These are phyloP conservation scores for Rauvolfia tetraphylla DNA, from an alignment of 257 asterid genomes.

Conservation along the genomic window DNA sequence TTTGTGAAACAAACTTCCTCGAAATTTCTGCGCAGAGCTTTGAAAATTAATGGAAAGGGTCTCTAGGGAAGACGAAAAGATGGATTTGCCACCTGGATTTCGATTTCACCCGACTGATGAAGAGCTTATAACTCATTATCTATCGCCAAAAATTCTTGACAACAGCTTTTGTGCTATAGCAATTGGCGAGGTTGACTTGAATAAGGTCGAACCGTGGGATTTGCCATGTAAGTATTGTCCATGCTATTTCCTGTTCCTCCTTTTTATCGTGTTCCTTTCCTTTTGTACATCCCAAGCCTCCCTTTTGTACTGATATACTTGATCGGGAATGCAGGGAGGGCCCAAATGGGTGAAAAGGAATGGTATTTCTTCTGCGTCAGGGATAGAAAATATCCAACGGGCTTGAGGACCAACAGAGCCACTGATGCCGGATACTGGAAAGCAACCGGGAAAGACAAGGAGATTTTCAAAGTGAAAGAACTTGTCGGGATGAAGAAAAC, in stretches of 20 bases:
- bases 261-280: not conserved
- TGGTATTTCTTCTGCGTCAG: slow-evolving; percentile 82
- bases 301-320: not conserved
- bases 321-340: slow-evolving; percentile 49
- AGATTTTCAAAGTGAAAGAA: slow-evolving; percentile 50
- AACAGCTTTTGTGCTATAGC: slow-evolving; percentile 39
- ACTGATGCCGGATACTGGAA: slow-evolving; percentile 87
- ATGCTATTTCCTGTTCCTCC: not conserved
- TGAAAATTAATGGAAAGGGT: slow-evolving; percentile 37
- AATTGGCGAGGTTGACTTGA: slow-evolving; percentile 79
- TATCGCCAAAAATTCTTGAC: slow-evolving; percentile 50
- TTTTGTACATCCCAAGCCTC: not conserved
- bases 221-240: slow-evolving; percentile 55
- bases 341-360: slow-evolving; percentile 73
- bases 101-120: slow-evolving; percentile 91
- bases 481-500: slow-evolving; percentile 90
- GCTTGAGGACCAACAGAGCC: slow-evolving; percentile 77
- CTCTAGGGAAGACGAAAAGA: slow-evolving; percentile 34
- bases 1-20: not conserved
- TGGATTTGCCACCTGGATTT: slow-evolving; percentile 83
- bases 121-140: slow-evolving; percentile 71
- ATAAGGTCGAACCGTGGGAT: slow-evolving; percentile 90
- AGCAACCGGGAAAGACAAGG: slow-evolving; percentile 86
- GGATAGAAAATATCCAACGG: slow-evolving; percentile 83
- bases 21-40: not conserved